Base-by-base conservation (phyloP, 441 rosid genomes). In the Erodium texanum region DNA sequence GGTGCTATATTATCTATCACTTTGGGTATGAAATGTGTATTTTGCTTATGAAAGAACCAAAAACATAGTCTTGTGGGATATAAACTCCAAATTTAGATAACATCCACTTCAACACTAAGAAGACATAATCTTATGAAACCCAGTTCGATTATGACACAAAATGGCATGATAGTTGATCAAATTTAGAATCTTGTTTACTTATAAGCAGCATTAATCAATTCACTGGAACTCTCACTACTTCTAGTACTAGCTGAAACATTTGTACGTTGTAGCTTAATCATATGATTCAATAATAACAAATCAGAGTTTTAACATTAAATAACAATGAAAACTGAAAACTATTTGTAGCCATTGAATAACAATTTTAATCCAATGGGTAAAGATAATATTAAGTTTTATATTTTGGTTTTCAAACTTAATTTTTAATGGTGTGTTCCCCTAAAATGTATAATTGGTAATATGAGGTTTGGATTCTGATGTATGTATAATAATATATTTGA, bases 371-470 rank as follows among this genome's bases (percentile, higher is more conserved):
- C 48, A 2, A n/a, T n/a, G n/a, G n/a, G n/a, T n/a, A n/a, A n/a
- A n/a, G n/a, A n/a, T n/a, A n/a, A n/a, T n/a, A n/a, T n/a, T n/a
- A n/a, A n/a, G n/a, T n/a, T n/a, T n/a, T n/a, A n/a, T n/a, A n/a
- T n/a, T n/a, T n/a, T n/a, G n/a, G n/a, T n/a, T 29, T 29, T 3
- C 5, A 29, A 29, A 5, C 48, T 41, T 41, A 41, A 41, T 50
- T 50, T n/a, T n/a, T n/a, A n/a, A n/a, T n/a, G n/a, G n/a, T n/a
- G n/a, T n/a, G n/a, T n/a, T n/a, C n/a, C n/a, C n/a, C n/a, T n/a
- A n/a, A n/a, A n/a, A 29, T 29, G 34, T 29, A 29, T 29, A 29
- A 29, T 29, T 76, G 45, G 15, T 77, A 82, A 77, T 52, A 74
- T 78, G 71, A 76, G 61, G 70, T 70, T 41, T 18, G 61, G 38